These are phyloP conservation scores for Bocquillonia castaneifolia DNA, from an alignment of 441 rosid species.

Conservation along the genomic window DNA sequence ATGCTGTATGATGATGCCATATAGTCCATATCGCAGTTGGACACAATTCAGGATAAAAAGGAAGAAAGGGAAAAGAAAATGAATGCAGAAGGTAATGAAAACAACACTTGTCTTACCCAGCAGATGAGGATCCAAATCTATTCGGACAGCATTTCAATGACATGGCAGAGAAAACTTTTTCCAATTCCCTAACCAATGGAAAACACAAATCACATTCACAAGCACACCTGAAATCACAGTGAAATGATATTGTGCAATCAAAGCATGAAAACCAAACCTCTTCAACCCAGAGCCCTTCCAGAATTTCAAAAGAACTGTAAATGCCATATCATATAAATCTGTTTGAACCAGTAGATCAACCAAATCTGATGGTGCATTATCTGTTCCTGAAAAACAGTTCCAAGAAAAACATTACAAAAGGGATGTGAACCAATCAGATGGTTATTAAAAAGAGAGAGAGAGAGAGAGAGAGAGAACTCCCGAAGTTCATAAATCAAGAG, in stretches of 20 bases:
- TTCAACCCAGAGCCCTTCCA: slow-evolving; percentile 76
- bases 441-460: slow-evolving; percentile 17
- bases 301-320: slow-evolving; percentile 71
- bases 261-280: slow-evolving; percentile 40
- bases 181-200: slow-evolving; percentile 65
- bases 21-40: background rate
- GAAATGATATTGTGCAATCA: slow-evolving; percentile 9
- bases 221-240: slow-evolving; percentile 14
- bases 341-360: slow-evolving; percentile 70
- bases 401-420: background rate
- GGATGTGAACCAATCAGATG: slow-evolving; percentile 20
- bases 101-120: slow-evolving; percentile 38
- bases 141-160: slow-evolving; percentile 79
- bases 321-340: slow-evolving; percentile 80
- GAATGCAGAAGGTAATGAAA: background rate
- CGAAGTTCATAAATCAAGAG: slow-evolving; percentile 11
- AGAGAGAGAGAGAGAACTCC: slow-evolving; percentile 4
- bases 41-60: background rate
- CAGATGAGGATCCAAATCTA: slow-evolving; percentile 38
- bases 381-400: slow-evolving; percentile 35
- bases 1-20: background rate
- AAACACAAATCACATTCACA: slow-evolving; percentile 13
- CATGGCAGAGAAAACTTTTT: slow-evolving; percentile 70
- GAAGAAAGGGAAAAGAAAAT: background rate
- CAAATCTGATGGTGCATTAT: slow-evolving; percentile 59